Percentiles rank a stretch among this genome's conserved stretches.
phyloP scores from a whole-genome alignment of 2,329 filamentous ascomycete genomes.

The Dactylellina sp. region DNA sequence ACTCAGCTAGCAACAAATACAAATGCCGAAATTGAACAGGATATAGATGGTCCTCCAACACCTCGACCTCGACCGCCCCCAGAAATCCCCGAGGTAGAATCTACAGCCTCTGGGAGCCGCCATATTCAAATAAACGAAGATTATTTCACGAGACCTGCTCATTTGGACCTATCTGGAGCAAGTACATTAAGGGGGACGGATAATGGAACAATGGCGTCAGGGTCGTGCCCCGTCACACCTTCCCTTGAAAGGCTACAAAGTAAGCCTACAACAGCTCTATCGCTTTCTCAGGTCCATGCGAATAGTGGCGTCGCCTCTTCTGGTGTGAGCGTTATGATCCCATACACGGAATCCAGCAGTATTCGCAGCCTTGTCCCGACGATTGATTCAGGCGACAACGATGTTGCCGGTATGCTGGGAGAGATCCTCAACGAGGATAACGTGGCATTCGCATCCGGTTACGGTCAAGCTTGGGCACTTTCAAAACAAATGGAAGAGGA shows the following conservation, averaged over 20 bases:
- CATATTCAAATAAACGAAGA: constrained; percentile 49
- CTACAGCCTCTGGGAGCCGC: background rate
- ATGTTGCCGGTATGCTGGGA: constrained; percentile 61
- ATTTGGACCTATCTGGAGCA: constrained; percentile 28
- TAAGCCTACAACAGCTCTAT: constrained; percentile 54
- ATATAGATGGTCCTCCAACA: constrained; percentile 36
- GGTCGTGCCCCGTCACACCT: constrained; percentile 48
- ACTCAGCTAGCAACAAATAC: constrained; percentile 11
- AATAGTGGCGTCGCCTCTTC: constrained; percentile 41
- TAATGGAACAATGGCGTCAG: constrained; percentile 28
- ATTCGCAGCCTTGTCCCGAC: constrained; percentile 60
- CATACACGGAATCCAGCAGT: constrained; percentile 58
- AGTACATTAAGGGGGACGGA: constrained; percentile 41
- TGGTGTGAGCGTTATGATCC: constrained; percentile 40
- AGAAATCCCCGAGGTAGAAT: background rate
- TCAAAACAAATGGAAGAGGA: constrained; percentile 53
- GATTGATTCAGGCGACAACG: constrained; percentile 59
- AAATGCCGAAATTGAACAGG: constrained; percentile 24
- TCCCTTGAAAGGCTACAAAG: constrained; percentile 51
- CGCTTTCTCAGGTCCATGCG: constrained; percentile 54
- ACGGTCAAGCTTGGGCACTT: constrained; percentile 38
- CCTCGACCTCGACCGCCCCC: constrained; percentile 28
- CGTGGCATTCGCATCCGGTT: constrained; percentile 51
- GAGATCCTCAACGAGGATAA: constrained; percentile 60
- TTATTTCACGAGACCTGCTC: constrained; percentile 47